Evolutionary conservation across 345 rosid species (phyloP).

Genomic region (Eutrema yunnanense): DNA sequence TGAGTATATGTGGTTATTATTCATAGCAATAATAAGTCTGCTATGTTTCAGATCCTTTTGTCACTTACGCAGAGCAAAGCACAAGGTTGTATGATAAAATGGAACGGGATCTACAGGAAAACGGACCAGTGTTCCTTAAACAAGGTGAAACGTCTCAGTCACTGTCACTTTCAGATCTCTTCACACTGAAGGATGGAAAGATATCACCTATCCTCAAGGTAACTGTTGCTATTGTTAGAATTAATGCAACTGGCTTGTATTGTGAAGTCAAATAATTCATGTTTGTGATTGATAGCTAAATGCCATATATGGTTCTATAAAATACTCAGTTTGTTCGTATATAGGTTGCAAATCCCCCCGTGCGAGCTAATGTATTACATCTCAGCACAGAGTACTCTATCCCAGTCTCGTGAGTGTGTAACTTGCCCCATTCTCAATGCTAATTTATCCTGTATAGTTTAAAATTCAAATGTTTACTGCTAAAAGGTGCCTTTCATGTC

Average conservation of each 20-base stretch:
- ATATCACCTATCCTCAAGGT: slow-evolving; percentile 74
- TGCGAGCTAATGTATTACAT: slow-evolving; percentile 80
- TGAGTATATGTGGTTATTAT: not conserved
- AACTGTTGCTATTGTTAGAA: not conserved
- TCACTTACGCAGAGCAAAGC: slow-evolving; percentile 45
- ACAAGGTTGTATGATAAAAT: slow-evolving; percentile 61
- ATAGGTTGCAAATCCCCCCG: slow-evolving; percentile 85
- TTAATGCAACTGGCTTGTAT: not conserved
- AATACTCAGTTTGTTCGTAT: not conserved
- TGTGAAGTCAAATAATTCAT: not conserved
- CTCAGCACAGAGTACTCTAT: slow-evolving; percentile 59
- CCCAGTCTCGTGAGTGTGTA: slow-evolving; percentile 67
- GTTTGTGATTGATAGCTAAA: not conserved
- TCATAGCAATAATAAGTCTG: not conserved
- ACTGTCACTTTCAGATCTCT: slow-evolving; percentile 69
- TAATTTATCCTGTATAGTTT: not conserved
- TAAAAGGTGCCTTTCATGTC: not conserved
- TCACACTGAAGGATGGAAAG: slow-evolving; percentile 56
- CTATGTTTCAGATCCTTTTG: slow-evolving; percentile 36
- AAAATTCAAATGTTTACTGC: not conserved
- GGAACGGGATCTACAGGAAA: slow-evolving; percentile 74
- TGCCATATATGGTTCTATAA: not conserved
- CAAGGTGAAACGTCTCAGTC: slow-evolving; percentile 92
- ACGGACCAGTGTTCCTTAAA: slow-evolving; percentile 64
- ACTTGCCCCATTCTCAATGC: slow-evolving; percentile 13